Evolutionary conservation across 768 basidiomycete genomes (phyloP), one percentile per base, ranked within the genome.

Genomic region (Leccinum boreale): DNA sequence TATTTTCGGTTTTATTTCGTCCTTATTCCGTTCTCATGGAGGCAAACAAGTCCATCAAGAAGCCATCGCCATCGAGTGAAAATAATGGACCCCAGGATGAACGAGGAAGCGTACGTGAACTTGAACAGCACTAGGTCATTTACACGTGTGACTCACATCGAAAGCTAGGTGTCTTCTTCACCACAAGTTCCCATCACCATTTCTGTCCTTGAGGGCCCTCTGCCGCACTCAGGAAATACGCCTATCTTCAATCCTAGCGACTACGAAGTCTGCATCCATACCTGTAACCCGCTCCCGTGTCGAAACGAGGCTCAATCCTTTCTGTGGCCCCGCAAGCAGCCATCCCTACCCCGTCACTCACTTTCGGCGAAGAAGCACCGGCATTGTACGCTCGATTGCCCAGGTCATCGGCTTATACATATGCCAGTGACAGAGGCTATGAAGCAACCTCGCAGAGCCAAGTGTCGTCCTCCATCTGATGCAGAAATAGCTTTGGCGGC

Each of bases 301-400:
- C 68, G 68, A 45, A 70, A 68, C 15, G 68, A 68, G 52, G 62
- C 68, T 23, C 59, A 55, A 1, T 70, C 67, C 26, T 65, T 70
- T 50, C 51, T 70, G 28, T 68, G 67, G 67, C 48, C 47, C 3
- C 67, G 67, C 49, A 68, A 35, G 19, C 54, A 58, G 47, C 57
- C 63, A 4, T 62, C 59, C 24, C 53, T 68, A 45, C 68, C 68
- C 2, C 68, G 68, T 3, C 67, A 68, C 23, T 66, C 60, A 4
- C 66, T 68, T 55, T 68, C 67, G 24, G n/a, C 46, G 2, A 70
- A 63, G 35, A 68, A 55, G 31, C 67, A 68, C 36, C 58, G 39
- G 15, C 53, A 8, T 19, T 68, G 67, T 54, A 48, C 50, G 5
- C 21, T 57, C 12, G 57, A 36, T 6, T 68, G 67, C 51, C 67